A percentile compares a stretch with the other conserved stretches of the same genome.
Evolutionary conservation across 78 protist species (phyloP).

Genomic region (Dictyostelium citrinum): DNA sequence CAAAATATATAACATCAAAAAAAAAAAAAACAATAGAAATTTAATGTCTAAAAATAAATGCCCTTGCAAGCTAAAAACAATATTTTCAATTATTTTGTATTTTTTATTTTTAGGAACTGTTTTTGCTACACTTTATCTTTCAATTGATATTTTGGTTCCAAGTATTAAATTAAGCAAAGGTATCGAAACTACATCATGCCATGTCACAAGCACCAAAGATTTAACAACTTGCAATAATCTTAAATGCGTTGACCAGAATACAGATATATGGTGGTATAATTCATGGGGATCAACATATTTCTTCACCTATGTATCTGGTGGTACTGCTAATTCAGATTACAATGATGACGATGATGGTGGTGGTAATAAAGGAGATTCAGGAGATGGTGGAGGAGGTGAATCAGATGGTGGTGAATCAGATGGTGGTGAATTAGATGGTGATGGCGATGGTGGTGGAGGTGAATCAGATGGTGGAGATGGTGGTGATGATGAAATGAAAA

Average conservation of each 20-base stretch:
- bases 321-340: not conserved
- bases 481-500: not conserved
- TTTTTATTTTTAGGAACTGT: no score
- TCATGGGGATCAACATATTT: slow-evolving; percentile 46
- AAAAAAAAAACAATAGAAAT: no score
- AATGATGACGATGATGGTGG: slow-evolving; percentile 22
- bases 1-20: no score
- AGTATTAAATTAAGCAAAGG: not conserved
- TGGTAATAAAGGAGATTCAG: not conserved
- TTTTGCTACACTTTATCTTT: no score
- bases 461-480: not conserved
- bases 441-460: not conserved
- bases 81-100: no score
- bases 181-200: not conserved
- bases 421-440: not conserved
- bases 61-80: no score
- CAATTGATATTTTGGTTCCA: no score
- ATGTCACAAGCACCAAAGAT: not conserved
- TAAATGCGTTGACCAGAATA: not conserved
- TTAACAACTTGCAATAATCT: not conserved
- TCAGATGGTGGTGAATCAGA: not conserved
- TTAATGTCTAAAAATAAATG: no score
- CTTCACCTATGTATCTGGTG: slow-evolving; percentile 45
- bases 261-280: slow-evolving; percentile 49
- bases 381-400: not conserved